Percentiles rank a stretch among this genome's conserved stretches.
Evolutionary conservation across 192 early-diverging fungal species (phyloP).

Genomic region (Gonapodya prolifera): DNA sequence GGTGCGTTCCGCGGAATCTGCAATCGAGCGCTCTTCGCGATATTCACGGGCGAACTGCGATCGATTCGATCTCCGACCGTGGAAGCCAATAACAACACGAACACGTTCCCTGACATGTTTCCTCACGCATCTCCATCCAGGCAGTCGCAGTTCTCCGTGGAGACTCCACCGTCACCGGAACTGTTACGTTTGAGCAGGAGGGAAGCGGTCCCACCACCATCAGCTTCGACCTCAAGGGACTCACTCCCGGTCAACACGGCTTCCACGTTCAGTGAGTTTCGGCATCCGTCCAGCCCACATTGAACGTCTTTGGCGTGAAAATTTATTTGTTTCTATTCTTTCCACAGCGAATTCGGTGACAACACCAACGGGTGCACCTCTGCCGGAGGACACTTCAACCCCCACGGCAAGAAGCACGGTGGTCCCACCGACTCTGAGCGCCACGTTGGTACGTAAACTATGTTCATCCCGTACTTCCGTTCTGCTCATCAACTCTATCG

Average conservation of each 20-base stretch:
- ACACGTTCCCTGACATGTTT: too few species aligned
- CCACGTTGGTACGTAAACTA: slow-evolving; percentile 50
- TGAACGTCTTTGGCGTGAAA: neutral
- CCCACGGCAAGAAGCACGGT: slow-evolving; percentile 62
- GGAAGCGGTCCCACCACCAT: slow-evolving; percentile 41
- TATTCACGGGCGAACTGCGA: too few species aligned
- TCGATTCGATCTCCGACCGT: too few species aligned
- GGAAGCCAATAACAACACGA: too few species aligned
- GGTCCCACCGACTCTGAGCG: slow-evolving; percentile 49
- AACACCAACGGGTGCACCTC: slow-evolving; percentile 75
- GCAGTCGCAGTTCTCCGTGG: slow-evolving; percentile 74
- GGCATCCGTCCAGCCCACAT: neutral
- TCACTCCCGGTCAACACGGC: slow-evolving; percentile 63
- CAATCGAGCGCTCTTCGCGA: too few species aligned
- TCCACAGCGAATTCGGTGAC: slow-evolving; percentile 57
- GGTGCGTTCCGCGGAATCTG: too few species aligned
- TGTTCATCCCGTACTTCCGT: neutral
- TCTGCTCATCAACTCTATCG: neutral
- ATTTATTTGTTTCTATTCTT: neutral
- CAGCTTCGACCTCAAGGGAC: slow-evolving; percentile 41
- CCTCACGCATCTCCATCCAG: too few species aligned
- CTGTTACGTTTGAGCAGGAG: slow-evolving; percentile 58
- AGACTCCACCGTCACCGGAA: slow-evolving; percentile 49
- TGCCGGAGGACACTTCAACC: slow-evolving; percentile 81
- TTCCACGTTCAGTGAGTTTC: slow-evolving; percentile 67